phyloP scores from a whole-genome alignment of 768 basidiomycete genomes.

The Dictyophora rubrovolvata region DNA sequence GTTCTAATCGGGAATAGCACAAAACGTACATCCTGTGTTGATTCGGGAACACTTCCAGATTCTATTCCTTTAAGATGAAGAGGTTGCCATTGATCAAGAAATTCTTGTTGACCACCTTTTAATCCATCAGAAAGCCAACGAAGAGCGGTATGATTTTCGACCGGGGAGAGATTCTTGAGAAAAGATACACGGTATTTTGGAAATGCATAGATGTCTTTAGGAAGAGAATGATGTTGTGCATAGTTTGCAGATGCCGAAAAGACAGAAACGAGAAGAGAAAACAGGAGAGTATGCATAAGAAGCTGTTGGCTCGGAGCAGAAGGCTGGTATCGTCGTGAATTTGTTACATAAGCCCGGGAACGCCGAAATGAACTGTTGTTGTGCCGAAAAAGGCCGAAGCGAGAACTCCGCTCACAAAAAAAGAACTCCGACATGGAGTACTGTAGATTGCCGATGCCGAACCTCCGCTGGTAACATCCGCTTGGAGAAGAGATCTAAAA shows the following conservation, averaged over 20 bases:
- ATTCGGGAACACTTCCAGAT: neutral
- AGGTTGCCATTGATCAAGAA: conserved; percentile 42
- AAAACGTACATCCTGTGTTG: neutral
- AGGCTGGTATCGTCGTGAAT: too few relatives aligned
- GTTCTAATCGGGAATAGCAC: neutral
- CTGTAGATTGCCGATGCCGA: neutral
- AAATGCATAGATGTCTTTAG: conserved; percentile 71
- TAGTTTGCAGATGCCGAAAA: conserved; percentile 15
- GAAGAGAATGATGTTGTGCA: conserved; percentile 56
- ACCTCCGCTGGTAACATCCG: neutral
- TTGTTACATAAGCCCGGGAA: too few relatives aligned
- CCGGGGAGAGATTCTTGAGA: conserved; percentile 62
- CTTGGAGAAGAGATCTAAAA: neutral
- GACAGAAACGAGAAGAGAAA: conserved; percentile 8
- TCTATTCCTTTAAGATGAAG: neutral
- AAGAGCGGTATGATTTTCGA: conserved; percentile 61
- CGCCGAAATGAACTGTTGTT: neutral
- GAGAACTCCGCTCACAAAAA: neutral
- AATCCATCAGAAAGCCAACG: conserved; percentile 68
- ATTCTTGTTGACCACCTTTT: conserved; percentile 65
- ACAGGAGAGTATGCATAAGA: conserved; percentile 17
- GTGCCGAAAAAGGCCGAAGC: neutral
- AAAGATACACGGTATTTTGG: conserved; percentile 76
- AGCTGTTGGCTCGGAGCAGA: neutral
- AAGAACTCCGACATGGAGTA: neutral